phyloP scores from a whole-genome alignment of 2,329 filamentous ascomycete genomes.

The Aspergillus sp. region DNA sequence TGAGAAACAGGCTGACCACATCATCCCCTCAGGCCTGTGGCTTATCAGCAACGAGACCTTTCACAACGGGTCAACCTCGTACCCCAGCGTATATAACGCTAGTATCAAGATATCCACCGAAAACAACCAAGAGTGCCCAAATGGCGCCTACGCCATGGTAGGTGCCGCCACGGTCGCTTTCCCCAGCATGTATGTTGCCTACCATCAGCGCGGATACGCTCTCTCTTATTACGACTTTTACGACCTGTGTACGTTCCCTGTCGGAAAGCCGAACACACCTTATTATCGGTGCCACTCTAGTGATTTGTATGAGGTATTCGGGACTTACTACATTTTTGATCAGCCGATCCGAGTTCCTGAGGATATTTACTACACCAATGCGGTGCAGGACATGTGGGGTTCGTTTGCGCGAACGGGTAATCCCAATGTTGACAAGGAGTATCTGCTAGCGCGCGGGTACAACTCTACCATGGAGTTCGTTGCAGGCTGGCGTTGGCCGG shows the following conservation, averaged over 20 bases:
- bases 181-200: slow-evolving; percentile 47
- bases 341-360: slow-evolving; percentile 52
- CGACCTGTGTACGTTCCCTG: slow-evolving; percentile 42
- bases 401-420: slow-evolving; percentile 54
- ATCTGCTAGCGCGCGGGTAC: slow-evolving; percentile 52
- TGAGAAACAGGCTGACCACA: slow-evolving; percentile 43
- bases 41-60: slow-evolving; percentile 58
- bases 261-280: slow-evolving; percentile 52
- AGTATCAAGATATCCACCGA: slow-evolving; percentile 59
- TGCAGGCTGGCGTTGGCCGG: not conserved
- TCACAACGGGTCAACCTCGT: slow-evolving; percentile 7
- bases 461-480: slow-evolving; percentile 17
- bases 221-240: slow-evolving; percentile 57
- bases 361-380: slow-evolving; percentile 51
- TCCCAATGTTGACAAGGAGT: slow-evolving; percentile 53
- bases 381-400: slow-evolving; percentile 53
- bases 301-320: slow-evolving; percentile 57
- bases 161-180: slow-evolving; percentile 50
- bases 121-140: slow-evolving; percentile 59
- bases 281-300: slow-evolving; percentile 58
- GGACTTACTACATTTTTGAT: slow-evolving; percentile 40
- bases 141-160: slow-evolving; percentile 58
- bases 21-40: slow-evolving; percentile 53
- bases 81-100: slow-evolving; percentile 39
- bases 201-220: slow-evolving; percentile 60